A percentile compares a stretch with the other conserved stretches of the same genome.
Conservation (phyloP, 345 rosid genomes). For the Xanthoceras sorbifolium region DNA sequence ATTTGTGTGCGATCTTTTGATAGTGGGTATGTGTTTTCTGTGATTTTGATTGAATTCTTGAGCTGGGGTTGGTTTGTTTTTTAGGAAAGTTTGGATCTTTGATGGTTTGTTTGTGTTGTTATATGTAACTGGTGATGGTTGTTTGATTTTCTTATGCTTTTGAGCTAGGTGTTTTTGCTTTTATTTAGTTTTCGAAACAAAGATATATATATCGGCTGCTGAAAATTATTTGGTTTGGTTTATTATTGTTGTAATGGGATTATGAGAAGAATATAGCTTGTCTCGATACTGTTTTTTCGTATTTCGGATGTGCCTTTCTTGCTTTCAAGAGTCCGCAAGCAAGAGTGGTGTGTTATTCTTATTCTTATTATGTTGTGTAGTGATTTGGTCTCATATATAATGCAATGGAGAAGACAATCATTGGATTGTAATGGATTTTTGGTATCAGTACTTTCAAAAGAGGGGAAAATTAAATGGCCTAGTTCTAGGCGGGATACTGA, state of each 20-base stretch:
- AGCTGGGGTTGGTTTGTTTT: neutral
- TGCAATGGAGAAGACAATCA: neutral
- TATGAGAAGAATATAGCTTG: neutral
- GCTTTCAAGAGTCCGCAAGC: neutral
- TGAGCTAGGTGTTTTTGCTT: neutral
- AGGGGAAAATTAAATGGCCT: slow-evolving; percentile 42
- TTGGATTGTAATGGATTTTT: neutral
- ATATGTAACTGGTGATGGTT: neutral
- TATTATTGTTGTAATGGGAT: neutral
- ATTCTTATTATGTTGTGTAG: neutral
- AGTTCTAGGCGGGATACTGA: slow-evolving; percentile 77
- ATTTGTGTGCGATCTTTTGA: neutral
- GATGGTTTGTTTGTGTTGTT: neutral
- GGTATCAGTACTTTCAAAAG: neutral
- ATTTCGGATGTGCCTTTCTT: neutral
- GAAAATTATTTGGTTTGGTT: neutral
- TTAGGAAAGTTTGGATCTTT: slow-evolving; percentile 1
- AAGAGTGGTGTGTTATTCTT: neutral
- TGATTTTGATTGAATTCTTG: neutral
- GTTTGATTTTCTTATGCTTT: neutral
- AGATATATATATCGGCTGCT: neutral
- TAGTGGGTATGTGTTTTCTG: neutral
- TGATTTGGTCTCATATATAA: neutral
- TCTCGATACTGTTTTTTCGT: too few species aligned
- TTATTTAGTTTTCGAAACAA: neutral